Conservation (phyloP, 306 rosid genomes). For the Quercus ilex region DNA sequence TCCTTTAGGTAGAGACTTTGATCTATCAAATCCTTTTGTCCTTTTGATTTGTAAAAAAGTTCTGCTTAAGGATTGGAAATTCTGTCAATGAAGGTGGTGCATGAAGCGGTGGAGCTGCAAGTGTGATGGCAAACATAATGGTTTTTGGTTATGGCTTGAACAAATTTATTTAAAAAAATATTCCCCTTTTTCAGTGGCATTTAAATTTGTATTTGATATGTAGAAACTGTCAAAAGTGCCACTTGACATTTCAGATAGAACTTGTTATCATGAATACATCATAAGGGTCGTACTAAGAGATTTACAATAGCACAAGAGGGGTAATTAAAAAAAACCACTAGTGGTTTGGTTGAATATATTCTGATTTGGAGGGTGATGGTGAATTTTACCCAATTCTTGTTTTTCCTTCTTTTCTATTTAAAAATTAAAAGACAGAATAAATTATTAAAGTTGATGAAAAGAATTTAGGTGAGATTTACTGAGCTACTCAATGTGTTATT, state of each 20-base stretch:
- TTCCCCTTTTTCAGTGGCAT: not conserved
- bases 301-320: not conserved
- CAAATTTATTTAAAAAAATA: not conserved
- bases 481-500: slow-evolving; percentile 10
- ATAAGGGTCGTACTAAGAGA: not conserved
- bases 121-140: not conserved
- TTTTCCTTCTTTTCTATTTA: not conserved
- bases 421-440: not conserved
- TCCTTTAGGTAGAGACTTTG: not conserved
- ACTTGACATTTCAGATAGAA: not conserved
- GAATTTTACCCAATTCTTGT: not conserved
- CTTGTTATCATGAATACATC: not conserved
- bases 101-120: not conserved
- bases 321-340: not conserved
- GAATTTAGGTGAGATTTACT: not conserved
- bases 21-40: not conserved
- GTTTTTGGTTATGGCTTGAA: not conserved
- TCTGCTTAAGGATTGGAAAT: not conserved
- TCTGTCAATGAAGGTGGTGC: not conserved
- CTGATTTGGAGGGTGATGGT: not conserved
- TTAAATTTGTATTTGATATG: not conserved
- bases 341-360: not conserved
- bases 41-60: not conserved
- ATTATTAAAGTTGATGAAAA: not conserved
- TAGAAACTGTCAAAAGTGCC: not conserved